Evolutionary conservation across 2,329 filamentous ascomycete genomes (phyloP).

Genomic region (Cadophora malorum): DNA sequence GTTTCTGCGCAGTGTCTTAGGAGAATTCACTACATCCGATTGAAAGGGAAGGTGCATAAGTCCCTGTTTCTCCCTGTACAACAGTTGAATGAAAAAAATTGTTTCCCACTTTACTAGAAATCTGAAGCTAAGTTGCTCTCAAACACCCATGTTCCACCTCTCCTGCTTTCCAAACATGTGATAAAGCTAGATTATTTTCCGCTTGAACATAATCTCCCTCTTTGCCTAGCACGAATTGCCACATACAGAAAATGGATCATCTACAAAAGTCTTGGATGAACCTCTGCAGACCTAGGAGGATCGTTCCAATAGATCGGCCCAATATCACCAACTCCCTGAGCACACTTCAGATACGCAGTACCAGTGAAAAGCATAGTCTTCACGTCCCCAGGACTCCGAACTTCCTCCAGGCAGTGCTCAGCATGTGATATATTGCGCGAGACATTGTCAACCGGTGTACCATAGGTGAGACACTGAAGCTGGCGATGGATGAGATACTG

Average conservation of each 20-base stretch:
- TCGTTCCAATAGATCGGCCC: neutral
- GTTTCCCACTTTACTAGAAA: no score
- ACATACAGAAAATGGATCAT: neutral
- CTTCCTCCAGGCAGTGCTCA: neutral
- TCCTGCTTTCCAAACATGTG: no score
- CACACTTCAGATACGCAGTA: neutral
- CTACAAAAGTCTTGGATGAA: neutral
- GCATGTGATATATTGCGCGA: neutral
- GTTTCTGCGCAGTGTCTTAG: no score
- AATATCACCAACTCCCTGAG: neutral
- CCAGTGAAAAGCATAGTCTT: neutral
- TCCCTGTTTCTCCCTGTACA: no score
- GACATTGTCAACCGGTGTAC: neutral
- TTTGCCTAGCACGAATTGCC: no score
- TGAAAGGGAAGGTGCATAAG: no score
- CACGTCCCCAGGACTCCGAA: neutral
- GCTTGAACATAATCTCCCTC: no score
- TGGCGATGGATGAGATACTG: constrained; percentile 1
- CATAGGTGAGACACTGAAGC: neutral
- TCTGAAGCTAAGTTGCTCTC: no score
- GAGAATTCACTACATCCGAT: no score
- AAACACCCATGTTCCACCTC: no score
- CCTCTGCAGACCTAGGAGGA: neutral
- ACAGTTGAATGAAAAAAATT: no score
- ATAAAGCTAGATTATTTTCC: no score